Conservation (phyloP, 805 yeast species). For the Ogataea haglerorum region DNA sequence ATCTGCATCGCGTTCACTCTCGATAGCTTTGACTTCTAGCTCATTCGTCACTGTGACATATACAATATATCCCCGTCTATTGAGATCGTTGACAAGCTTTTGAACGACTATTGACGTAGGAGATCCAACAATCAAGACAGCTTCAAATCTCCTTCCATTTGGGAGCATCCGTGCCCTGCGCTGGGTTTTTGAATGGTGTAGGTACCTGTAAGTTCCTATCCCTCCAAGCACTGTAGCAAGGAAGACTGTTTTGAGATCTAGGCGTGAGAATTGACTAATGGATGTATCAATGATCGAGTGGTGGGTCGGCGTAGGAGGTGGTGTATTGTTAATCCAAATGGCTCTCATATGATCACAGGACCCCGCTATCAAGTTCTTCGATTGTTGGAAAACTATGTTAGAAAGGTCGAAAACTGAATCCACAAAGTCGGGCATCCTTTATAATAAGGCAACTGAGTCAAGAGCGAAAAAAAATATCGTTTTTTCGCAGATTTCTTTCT, state of each 20-base stretch:
- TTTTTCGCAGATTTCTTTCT: too few species aligned
- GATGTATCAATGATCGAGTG: neutral
- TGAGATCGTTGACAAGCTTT: constrained; percentile 68
- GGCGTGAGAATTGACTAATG: too few species aligned
- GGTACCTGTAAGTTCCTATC: constrained; percentile 2
- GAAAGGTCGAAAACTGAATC: constrained; percentile 21
- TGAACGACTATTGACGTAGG: constrained; percentile 72
- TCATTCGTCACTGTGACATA: constrained; percentile 71
- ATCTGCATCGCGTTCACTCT: constrained; percentile 63
- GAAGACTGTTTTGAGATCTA: neutral
- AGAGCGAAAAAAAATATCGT: too few species aligned
- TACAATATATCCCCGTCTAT: constrained; percentile 76
- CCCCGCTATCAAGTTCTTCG: constrained; percentile 5
- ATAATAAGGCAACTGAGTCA: neutral
- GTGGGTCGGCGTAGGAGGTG: neutral
- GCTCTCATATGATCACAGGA: neutral
- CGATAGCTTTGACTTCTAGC: constrained; percentile 49
- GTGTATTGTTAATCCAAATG: neutral
- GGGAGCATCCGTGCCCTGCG: constrained; percentile 60
- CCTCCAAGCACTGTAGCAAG: neutral
- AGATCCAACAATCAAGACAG: constrained; percentile 70
- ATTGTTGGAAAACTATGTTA: constrained; percentile 4
- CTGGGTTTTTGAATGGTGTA: neutral
- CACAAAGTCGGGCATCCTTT: constrained; percentile 21
- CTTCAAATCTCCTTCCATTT: constrained; percentile 75